Evolutionary conservation across 768 basidiomycete genomes (phyloP).

Genomic region (Tricholoma sp.): DNA sequence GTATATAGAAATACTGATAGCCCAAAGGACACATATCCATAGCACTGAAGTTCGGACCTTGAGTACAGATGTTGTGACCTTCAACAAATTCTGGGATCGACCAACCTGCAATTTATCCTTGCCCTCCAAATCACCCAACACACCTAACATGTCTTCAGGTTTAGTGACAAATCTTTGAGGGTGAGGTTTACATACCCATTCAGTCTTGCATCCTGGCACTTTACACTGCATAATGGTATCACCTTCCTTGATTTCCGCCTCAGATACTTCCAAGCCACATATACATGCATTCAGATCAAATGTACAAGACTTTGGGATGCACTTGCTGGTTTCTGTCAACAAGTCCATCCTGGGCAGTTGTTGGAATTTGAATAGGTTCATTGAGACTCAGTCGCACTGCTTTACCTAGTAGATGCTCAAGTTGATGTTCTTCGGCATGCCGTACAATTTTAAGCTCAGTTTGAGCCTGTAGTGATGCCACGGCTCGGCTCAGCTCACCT

Average conservation of each 20-base stretch:
- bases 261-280: background rate
- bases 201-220: background rate
- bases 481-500: too few relatives aligned
- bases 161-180: background rate
- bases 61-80: too few relatives aligned
- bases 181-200: background rate
- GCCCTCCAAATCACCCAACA: too few relatives aligned
- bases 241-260: background rate
- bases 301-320: background rate
- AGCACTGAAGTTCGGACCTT: too few relatives aligned
- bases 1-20: too few relatives aligned
- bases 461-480: background rate
- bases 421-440: background rate
- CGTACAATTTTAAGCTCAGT: background rate
- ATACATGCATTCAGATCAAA: background rate
- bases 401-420: background rate
- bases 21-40: too few relatives aligned
- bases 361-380: background rate
- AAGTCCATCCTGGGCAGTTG: background rate
- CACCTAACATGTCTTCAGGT: too few relatives aligned
- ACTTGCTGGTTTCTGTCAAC: background rate
- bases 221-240: background rate
- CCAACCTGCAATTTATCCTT: too few relatives aligned
- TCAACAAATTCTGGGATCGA: too few relatives aligned
- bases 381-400: background rate